Evolutionary conservation across 352 stramenopile genomes (phyloP), one percentile per base, ranked within the genome.

Genomic region (Phytophthora foliorum): DNA sequence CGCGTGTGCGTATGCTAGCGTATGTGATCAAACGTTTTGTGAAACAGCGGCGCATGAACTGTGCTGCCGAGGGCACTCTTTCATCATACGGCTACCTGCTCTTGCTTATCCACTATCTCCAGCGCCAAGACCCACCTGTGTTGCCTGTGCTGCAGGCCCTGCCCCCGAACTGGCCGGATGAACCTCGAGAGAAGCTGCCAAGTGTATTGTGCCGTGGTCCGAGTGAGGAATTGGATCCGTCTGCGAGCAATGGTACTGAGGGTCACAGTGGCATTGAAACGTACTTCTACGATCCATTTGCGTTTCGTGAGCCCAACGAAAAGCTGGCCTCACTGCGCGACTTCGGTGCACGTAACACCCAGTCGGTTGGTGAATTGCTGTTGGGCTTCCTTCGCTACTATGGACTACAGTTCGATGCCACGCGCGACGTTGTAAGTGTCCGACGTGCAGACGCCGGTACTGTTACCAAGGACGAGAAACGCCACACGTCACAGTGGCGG

Each of bases 51-150:
- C 80, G 86, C 24, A 96, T 96, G 82, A 96, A 96, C 60, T 90
- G 88, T 57, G 81, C 89, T 0, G 83, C 86, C 2, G 84, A 95
- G 36, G 87, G 89, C 25, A 96, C 89, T 13, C 69, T 96, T 1
- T 94, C 86, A 19, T 93, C 87, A 1, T 96, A 96, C 53, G 89
- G 89, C 14, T 96, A 94, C 42, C 45, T 96, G 60, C 78, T 96
- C 29, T 87, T 95, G 74, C 78, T 96, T 6, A 91, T 96, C 57
- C 85, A 96, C 60, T 95, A 80, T 59, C 73, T 96, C 39, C 89
- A 96, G 70, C 81, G 81, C 4, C 85, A 89, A 62, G 55, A 86
- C 29, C 86, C 86, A 21, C 82, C 88, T 6, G 67, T 95, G 24
- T 17, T 95, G n/a, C 88, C 88, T 44, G 85, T 93, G 21, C 52